Evolutionary conservation across 148 eudicot genomes (phyloP).

Genomic region (Suaeda aralocaspica): DNA sequence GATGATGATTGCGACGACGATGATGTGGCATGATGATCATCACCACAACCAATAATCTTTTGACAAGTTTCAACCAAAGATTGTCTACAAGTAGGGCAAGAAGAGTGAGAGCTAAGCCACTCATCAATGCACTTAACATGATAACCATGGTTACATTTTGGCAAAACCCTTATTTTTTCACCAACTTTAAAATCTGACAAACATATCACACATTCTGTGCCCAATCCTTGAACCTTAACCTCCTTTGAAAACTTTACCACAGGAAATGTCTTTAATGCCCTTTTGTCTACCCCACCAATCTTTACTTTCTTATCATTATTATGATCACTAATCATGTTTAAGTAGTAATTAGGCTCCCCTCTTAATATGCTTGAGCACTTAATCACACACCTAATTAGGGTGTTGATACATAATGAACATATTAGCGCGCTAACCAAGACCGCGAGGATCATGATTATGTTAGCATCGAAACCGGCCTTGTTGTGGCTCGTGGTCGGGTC

Average conservation of each 20-base stretch:
- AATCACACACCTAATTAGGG: slow-evolving; percentile 28
- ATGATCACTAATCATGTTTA: slow-evolving; percentile 19
- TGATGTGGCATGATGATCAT: slow-evolving; percentile 18
- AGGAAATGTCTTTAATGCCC: slow-evolving; percentile 65
- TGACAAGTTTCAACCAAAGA: slow-evolving; percentile 61
- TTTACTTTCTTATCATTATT: neutral
- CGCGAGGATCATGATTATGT: slow-evolving; percentile 24
- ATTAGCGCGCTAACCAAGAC: slow-evolving; percentile 29
- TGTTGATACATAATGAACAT: slow-evolving; percentile 24
- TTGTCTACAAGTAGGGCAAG: slow-evolving; percentile 88
- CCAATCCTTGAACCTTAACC: slow-evolving; percentile 46
- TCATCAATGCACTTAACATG: slow-evolving; percentile 74
- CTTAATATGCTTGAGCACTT: slow-evolving; percentile 23
- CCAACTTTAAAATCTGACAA: slow-evolving; percentile 57
- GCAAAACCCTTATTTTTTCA: slow-evolving; percentile 52
- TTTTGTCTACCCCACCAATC: slow-evolving; percentile 31
- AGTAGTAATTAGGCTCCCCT: slow-evolving; percentile 20
- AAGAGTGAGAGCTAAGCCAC: slow-evolving; percentile 76
- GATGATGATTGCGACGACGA: neutral
- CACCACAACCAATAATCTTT: slow-evolving; percentile 41
- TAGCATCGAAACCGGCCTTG: slow-evolving; percentile 17
- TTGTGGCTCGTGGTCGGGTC: slow-evolving; percentile 11
- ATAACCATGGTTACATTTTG: slow-evolving; percentile 83
- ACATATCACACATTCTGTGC: slow-evolving; percentile 73
- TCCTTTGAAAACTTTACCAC: slow-evolving; percentile 44